Base-by-base conservation (phyloP, 176 grass and related monocot species). In the Pontederia paniculata region DNA sequence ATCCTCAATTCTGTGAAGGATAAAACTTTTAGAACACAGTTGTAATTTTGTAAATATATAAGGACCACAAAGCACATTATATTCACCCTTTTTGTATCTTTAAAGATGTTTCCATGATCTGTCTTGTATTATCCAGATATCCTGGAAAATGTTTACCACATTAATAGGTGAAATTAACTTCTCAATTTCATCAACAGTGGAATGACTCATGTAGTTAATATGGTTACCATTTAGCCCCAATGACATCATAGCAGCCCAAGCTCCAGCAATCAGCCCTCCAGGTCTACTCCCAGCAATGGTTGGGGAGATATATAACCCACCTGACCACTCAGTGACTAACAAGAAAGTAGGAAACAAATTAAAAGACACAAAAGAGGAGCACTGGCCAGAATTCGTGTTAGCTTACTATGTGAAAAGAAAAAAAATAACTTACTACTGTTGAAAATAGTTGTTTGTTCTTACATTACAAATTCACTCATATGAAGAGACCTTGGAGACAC, bases 171-270 rank as follows among this genome's bases (percentile, higher is more conserved):
- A 17, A 62, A 42, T 74, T 62, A 44, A 12, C 16, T 9, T n/a
- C n/a, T n/a, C 51, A 9, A 49, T 13, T 59, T 42, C 21, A 59
- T 47, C 13, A 16, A 55, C 18, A 54, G 67, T 12, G 54, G 21
- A 80, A 70, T 42, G 65, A 70, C 25, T 31, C 25, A 31, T 31
- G 10, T 31, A 65, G 23, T 57, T 55, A 55, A 49, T 31, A 44
- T 57, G 19, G 54, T 84, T 81, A 98, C 93, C 86, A 66, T 79
- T 88, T 50, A 91, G 61, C 63, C 93, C 86, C 12, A 91, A 57
- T 55, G 93, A 86, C 86, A 82, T 82, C 93, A 98, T 98, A 76
- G 93, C 72, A 67, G 86, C 83, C 93, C 93, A 98, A 62, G 93
- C 93, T 69, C 86, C 93, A 0, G 83, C 93, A 25, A 98, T 88